These are phyloP conservation scores for Entamoeba moshkovskii DNA, from an alignment of 208 protist species.

Conservation along the genomic window DNA sequence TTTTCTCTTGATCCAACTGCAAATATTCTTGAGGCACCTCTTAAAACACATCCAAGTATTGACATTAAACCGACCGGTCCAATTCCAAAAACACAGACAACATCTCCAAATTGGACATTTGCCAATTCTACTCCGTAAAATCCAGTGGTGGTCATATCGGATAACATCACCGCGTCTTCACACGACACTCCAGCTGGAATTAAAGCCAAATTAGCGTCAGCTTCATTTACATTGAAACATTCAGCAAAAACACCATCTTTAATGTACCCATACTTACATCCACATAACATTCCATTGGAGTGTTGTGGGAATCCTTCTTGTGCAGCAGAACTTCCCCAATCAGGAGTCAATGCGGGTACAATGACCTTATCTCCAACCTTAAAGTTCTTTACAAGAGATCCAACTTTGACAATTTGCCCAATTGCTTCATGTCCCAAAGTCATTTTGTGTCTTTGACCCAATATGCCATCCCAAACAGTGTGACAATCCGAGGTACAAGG, in stretches of 20 bases:
- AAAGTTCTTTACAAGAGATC: not conserved
- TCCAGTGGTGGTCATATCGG: not conserved
- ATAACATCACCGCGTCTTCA: not conserved
- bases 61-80: not conserved
- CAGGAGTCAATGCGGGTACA: not conserved
- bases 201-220: not conserved
- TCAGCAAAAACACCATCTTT: not conserved
- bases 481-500: not conserved
- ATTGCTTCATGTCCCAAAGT: not conserved
- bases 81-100: not conserved
- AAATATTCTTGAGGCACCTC: not conserved
- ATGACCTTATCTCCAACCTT: not conserved
- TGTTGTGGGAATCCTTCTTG: not conserved
- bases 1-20: not conserved
- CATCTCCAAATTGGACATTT: not conserved
- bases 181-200: not conserved
- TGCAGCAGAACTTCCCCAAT: not conserved
- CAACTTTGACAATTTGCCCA: not conserved
- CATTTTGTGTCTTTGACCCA: not conserved
- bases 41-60: not conserved
- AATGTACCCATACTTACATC: not conserved
- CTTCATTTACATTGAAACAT: not conserved
- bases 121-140: not conserved
- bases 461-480: not conserved
- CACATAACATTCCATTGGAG: not conserved